A percentile compares a stretch with the other conserved stretches of the same genome.
These are phyloP conservation scores for Benincasa hispida DNA, from an alignment of 306 rosid genomes.

Conservation along the genomic window DNA sequence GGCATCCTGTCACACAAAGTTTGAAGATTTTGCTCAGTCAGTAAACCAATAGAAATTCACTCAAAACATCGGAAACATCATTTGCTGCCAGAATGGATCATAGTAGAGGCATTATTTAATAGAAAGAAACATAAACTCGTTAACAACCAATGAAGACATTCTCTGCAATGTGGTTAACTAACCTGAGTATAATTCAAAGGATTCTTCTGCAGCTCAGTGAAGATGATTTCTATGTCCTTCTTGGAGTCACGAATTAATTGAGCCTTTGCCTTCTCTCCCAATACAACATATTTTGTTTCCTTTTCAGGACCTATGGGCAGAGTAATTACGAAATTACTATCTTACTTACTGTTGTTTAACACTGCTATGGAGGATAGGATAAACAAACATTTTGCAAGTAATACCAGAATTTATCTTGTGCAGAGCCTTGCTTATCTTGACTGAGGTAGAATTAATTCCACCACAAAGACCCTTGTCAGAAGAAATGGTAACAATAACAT, in stretches of 20 bases:
- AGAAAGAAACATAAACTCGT: not conserved
- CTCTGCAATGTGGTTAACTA: constrained; percentile 6
- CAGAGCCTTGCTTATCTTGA: constrained; percentile 79
- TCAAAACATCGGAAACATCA: not conserved
- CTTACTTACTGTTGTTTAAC: not conserved
- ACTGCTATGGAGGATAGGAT: not conserved
- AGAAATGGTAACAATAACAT: constrained; percentile 66
- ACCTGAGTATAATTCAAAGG: constrained; percentile 87
- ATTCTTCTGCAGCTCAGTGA: constrained; percentile 86
- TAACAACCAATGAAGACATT: not conserved
- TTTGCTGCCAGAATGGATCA: not conserved
- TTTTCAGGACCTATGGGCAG: constrained; percentile 59
- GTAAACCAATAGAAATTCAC: not conserved
- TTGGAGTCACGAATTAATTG: constrained; percentile 85
- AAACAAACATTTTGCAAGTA: constrained; percentile 13
- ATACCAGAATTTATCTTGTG: constrained; percentile 62
- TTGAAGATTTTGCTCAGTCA: not conserved
- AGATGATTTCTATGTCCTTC: constrained; percentile 40
- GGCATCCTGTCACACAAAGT: not conserved
- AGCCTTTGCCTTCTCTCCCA: constrained; percentile 97
- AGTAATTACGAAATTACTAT: not conserved
- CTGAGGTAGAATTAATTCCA: constrained; percentile 94
- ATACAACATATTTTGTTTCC: constrained; percentile 58
- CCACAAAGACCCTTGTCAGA: constrained; percentile 99
- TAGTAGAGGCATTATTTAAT: not conserved